Base-by-base conservation (phyloP, 2,329 filamentous ascomycete genomes). In the Trichoderma koningiopsis region DNA sequence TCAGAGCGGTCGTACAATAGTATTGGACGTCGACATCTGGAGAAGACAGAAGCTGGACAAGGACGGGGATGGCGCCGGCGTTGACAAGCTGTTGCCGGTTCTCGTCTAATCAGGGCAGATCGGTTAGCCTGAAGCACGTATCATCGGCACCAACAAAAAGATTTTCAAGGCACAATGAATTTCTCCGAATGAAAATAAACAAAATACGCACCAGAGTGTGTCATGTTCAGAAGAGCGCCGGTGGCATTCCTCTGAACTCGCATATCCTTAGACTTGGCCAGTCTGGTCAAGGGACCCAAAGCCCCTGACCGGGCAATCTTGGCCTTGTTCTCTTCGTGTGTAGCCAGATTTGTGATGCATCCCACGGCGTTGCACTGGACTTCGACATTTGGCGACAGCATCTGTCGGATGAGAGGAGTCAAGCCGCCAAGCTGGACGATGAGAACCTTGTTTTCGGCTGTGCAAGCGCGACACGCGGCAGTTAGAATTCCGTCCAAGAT, bases 311-410 rank as follows among this genome's bases (percentile, higher is more conserved):
- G 89, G 74, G 96, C 96, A 79, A 99, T 99, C 83, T 97, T 97
- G 70, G 96, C 94, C 83, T 99, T 99, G 84, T 99, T 99, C 75
- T 98, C 96, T 82, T 99, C 96, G 77, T 99, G 96, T 3, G 96
- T 99, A 67, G 96, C 96, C 68, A 99, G 83, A 78, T 99, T 99
- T 57, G 96, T 99, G 80, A 99, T 99, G 83, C 96, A 99, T 63
- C 96, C 96, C 71, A 99, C 96, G 55, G 96, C 96, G 80, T 99
- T 99, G 85, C 96, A 99, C 82, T 99, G 96, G 31, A 99, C 96
- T 80, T 99, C 96, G 74, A 99, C 96, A 76, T 99, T 99, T 58
- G 91, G 88, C 68, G 95, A 98, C 83, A 96, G 93, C 96, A 99
- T 99, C 82, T 99, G 96, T 73, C 93, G 91, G 81, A 98, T 99